Evolutionary conservation across 371 early-diverging fungal genomes (phyloP), one percentile per base, ranked within the genome.

Genomic region (Rhizopus arrhizus): DNA sequence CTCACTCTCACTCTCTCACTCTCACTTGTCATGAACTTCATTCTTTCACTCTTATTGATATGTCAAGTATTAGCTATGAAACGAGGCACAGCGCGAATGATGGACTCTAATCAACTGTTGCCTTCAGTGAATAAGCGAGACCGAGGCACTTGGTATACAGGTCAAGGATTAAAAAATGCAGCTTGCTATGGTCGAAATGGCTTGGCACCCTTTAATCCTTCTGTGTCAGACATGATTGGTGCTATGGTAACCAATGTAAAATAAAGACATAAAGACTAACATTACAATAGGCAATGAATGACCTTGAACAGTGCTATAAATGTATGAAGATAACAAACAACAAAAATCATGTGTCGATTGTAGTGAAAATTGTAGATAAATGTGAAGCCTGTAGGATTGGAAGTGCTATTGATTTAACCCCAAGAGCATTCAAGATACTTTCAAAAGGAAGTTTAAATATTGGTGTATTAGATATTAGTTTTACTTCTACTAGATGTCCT

Each of bases 281-380:
- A 22, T 34, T 51, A 16, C 5, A 3, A 36, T 53, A 66, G 66
- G 69, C 73, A 4, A 73, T 73, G 73, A 38, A 66, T 31, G 29
- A 43, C 29, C 70, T 70, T 46, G 74, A 70, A 22, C 49, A 58
- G 22, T 73, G 74, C 46, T 59, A 68, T 50, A 70, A 73, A 40
- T 73, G 74, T 35, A 68, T 73, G 68, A 53, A 68, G 49, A 63
- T 73, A 12, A 70, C 70, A 35, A 73, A 73, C 45, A 60, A 59
- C 8, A 47, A 45, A 16, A 57, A 53, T 53, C 36, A 46, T 29
- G 45, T 45, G 7, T 5, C 5, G n/a, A 53, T 70, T 28, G 45
- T 65, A 22, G 68, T 72, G 7, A 55, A 62, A 22, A 70, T 70
- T 43, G 61, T 73, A 22, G 74, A 73, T 45, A 68, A 68, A 42